Conservation (phyloP, 352 stramenopile species). For the Phytophthora meadii region DNA sequence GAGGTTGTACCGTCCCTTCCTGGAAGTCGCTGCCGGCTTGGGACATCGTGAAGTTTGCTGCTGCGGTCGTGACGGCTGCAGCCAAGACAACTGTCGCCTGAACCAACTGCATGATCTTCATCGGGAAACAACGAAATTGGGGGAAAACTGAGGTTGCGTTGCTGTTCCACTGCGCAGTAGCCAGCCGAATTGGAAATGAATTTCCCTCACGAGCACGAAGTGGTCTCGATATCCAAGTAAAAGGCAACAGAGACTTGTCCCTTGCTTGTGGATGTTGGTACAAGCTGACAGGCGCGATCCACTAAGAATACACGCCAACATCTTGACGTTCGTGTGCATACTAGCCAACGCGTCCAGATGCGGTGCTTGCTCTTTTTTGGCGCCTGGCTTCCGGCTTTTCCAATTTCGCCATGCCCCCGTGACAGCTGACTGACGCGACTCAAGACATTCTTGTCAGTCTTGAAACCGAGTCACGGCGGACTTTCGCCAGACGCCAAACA, state of each 20-base stretch:
- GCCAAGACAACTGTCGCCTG: conserved; percentile 24
- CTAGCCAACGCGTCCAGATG: conserved; percentile 26
- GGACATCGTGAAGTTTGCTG: conserved; percentile 30
- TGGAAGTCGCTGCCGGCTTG: conserved; percentile 25
- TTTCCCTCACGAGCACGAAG: conserved; percentile 17
- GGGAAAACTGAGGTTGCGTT: conserved; percentile 14
- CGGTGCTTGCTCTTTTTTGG: conserved; percentile 19
- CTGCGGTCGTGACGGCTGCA: conserved; percentile 1
- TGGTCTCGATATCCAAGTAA: conserved; percentile 9
- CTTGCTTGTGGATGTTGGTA: conserved; percentile 2
- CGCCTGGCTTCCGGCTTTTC: conserved; percentile 23
- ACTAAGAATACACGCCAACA: conserved; percentile 32
- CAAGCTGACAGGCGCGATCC: conserved; percentile 14
- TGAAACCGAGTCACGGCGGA: conserved; percentile 6
- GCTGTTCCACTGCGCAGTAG: conserved; percentile 22
- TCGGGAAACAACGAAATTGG: conserved; percentile 10
- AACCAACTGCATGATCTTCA: conserved; percentile 41
- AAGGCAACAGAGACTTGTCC: conserved; percentile 12
- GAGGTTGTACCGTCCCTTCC: conserved; percentile 30
- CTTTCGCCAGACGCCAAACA: conserved; percentile 22
- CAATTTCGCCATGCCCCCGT: conserved; percentile 1
- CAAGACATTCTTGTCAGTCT: conserved; percentile 8
- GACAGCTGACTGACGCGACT: conserved; percentile 9
- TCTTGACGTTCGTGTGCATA: conserved; percentile 25
- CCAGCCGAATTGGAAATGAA: conserved; percentile 40